These are phyloP conservation scores for Melaleuca alternifolia DNA, from an alignment of 345 rosid genomes.

Conservation along the genomic window DNA sequence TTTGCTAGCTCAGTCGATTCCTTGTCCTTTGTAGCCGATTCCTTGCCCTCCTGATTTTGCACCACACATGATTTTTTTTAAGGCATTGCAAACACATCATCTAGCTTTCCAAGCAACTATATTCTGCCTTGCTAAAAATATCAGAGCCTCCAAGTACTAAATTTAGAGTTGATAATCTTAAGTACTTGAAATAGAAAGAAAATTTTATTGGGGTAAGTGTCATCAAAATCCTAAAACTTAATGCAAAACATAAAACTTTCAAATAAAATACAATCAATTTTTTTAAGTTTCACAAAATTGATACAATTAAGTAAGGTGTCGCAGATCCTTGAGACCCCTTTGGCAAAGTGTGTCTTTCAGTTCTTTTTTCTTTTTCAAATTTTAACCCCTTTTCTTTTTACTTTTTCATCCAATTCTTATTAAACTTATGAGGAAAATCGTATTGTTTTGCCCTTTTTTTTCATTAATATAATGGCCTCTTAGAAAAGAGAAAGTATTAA, in stretches of 20 bases:
- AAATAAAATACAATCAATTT: neutral
- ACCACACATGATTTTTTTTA: neutral
- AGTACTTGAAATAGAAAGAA: neutral
- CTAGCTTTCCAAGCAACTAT: neutral
- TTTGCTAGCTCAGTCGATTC: neutral
- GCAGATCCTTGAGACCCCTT: neutral
- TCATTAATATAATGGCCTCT: neutral
- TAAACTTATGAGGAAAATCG: neutral
- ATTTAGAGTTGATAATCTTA: neutral
- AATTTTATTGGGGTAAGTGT: neutral
- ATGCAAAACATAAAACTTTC: neutral
- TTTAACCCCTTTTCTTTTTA: neutral
- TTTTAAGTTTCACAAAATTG: neutral
- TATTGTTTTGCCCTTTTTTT: neutral
- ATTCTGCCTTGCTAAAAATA: neutral
- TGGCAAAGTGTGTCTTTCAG: neutral
- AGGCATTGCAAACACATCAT: neutral
- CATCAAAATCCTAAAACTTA: rapidly evolving
- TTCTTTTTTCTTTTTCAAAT: neutral
- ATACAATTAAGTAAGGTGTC: neutral
- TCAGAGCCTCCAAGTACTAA: neutral
- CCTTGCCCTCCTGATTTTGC: neutral
- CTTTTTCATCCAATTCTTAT: neutral
- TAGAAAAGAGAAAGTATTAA: neutral
- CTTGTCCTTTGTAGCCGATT: neutral